phyloP scores from a whole-genome alignment of 164 flowering plant genomes.

The Vitis labrusca region DNA sequence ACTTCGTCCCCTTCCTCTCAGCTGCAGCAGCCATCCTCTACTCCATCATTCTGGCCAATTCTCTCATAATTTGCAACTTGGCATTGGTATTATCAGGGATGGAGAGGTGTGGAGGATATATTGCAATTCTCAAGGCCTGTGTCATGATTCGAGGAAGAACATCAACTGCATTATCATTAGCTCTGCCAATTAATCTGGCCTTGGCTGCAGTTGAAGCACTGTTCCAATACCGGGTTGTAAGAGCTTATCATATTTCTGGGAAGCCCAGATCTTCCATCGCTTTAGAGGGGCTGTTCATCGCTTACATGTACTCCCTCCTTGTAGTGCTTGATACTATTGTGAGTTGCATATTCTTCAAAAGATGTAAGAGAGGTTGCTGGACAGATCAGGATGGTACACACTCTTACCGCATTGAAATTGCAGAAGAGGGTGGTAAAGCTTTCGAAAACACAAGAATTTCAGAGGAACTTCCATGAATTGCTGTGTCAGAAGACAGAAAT shows the following conservation, averaged over 20 bases:
- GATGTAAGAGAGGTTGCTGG: slow-evolving; percentile 24
- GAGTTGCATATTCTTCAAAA: slow-evolving; percentile 30
- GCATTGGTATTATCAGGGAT: slow-evolving; percentile 47
- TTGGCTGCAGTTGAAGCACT: slow-evolving; percentile 46
- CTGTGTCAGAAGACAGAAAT: background rate
- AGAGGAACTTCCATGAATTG: slow-evolving; percentile 16
- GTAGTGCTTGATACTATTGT: slow-evolving; percentile 39
- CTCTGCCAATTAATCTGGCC: slow-evolving; percentile 32
- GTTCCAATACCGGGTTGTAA: slow-evolving; percentile 42
- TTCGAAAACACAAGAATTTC: slow-evolving; percentile 7
- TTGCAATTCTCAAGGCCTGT: slow-evolving; percentile 52
- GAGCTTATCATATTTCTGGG: slow-evolving; percentile 14
- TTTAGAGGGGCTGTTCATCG: slow-evolving; percentile 38
- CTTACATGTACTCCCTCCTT: slow-evolving; percentile 37
- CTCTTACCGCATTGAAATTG: slow-evolving; percentile 12
- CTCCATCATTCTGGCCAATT: slow-evolving; percentile 53
- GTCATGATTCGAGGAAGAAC: slow-evolving; percentile 33
- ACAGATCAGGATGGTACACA: slow-evolving; percentile 12
- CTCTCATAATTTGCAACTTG: slow-evolving; percentile 46
- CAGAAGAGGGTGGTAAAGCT: background rate
- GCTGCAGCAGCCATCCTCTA: slow-evolving; percentile 45
- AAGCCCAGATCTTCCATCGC: slow-evolving; percentile 12
- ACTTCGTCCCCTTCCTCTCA: slow-evolving; percentile 25
- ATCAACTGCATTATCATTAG: slow-evolving; percentile 33
- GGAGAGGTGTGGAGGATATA: slow-evolving; percentile 33